Evolutionary conservation across 257 asterid species (phyloP).

Genomic region (Coffea canephora): DNA sequence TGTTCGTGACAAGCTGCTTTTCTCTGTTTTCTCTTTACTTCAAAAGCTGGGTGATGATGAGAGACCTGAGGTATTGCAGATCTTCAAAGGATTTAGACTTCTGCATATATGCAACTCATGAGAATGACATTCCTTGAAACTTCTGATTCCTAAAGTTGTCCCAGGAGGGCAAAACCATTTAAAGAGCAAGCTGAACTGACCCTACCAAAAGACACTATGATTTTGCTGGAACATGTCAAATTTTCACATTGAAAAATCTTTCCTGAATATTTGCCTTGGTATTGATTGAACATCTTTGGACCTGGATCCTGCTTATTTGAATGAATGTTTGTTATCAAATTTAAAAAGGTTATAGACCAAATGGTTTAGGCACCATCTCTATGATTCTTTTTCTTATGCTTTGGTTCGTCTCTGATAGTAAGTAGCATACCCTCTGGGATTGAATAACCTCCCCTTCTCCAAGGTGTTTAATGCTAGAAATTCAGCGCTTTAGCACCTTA

Average conservation of each 20-base stretch:
- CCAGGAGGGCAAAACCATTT: background rate
- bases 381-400: background rate
- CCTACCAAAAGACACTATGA: background rate
- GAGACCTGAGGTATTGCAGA: constrained; percentile 84
- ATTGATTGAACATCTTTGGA: background rate
- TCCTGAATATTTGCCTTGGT: background rate
- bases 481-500: background rate
- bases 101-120: background rate
- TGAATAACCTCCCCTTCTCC: background rate
- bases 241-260: background rate
- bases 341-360: background rate
- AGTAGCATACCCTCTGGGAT: constrained; percentile 1
- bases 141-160: background rate
- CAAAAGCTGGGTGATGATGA: constrained; percentile 91
- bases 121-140: background rate
- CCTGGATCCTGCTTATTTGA: background rate
- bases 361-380: background rate
- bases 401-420: background rate
- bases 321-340: background rate
- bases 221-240: background rate
- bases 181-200: background rate
- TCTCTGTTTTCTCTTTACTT: constrained; percentile 80
- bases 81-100: constrained; percentile 21
- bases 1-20: constrained; percentile 68
- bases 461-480: background rate